Evolutionary conservation across 2,329 filamentous ascomycete genomes (phyloP), one percentile per base, ranked within the genome.

Genomic region (Ceratocystis cacaofunesta): DNA sequence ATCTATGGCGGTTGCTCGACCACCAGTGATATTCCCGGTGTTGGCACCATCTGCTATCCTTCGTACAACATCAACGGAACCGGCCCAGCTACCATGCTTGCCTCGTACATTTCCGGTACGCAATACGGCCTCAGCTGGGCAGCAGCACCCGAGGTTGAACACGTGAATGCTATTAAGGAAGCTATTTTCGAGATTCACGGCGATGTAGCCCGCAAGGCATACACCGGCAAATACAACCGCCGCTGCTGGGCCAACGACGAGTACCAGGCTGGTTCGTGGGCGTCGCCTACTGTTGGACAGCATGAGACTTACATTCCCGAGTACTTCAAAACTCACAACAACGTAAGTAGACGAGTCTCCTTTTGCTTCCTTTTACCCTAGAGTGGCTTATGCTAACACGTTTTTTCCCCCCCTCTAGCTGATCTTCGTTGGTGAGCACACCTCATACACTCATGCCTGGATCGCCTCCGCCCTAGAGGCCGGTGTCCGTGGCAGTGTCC

Each of bases 371-470:
- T 50, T 19, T 15, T 58, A n/a, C 2, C 15, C 15, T 17, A 19
- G 52, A 36, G 3, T 8, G 8, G 3, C 28, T 30, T 2, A 7
- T 19, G 52, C 64, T 67, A 60, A 64, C 62, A 43, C 28, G 8
- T 1, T 22, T 4, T 4, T 19, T 19, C 1, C 10, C n/a, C 6
- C 22, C 5, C 32, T 17, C 15, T 63, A 80, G 74, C 84, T 85
- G n/a, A 82, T 89, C 43, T 88, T 88, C 67, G 76, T 87, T 5
- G 83, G 83, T 1, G 86, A 89, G 72, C 85, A 89, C 71, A 88
- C 86, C 0, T 82, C 80, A 5, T 88, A 85, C 71, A 90, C 86
- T 0, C 86, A 89, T 70, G 85, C 85, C 0, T 89, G 85, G 85
- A 86, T 88, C 62, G 80, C 81, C 41, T 83, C 80, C 2, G 86